Evolutionary conservation across 2,329 filamentous ascomycete genomes (phyloP), one percentile per base, ranked within the genome.

Genomic region (Alternaria atra): DNA sequence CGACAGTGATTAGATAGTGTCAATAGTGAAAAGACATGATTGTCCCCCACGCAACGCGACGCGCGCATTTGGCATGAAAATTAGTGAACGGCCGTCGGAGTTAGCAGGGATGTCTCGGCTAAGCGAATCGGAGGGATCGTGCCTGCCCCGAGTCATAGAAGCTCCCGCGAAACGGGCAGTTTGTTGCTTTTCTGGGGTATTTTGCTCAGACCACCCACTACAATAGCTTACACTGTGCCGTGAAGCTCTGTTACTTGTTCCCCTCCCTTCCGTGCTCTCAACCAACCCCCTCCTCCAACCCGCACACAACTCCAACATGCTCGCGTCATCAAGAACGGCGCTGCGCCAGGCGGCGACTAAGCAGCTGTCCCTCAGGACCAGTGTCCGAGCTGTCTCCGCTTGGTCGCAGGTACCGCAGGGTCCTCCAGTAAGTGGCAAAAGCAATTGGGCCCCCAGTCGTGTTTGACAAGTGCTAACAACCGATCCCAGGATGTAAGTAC

Each of bases 371-470:
- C 54, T 76, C 68, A 74, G 66, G 63, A 65, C 70, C 53, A 82
- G 82, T 70, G 79, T 83, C 67, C 84, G 87, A 77, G 87, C 89
- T 73, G 89, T 88, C 71, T 97, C 93, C 63, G 92, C 91, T 70
- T 98, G 94, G 94, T 88, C 92, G 77, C 91, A 91, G 76, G 93
- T 98, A 57, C 90, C 92, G 70, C 92, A 97, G 83, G 94, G 94
- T 67, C 94, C 94, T 87, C 94, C 94, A 78, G 93, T 95, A 88
- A 82, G 91, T 87, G 54, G 44, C 63, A 57, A 27, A 43, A 30
- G 47, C 46, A 40, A 58, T 47, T 37, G 35, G 46, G 23, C 5
- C 30, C 30, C 17, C 59, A 70, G 72, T 68, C 61, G 66, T 34
- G 3, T 13, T 15, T 23, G 34, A 37, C 40, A 27, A 32, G 54